Percentiles rank a stretch among this genome's conserved stretches.
phyloP scores from a whole-genome alignment of 208 protist genomes.

The Trypanosoma platydactyli region DNA sequence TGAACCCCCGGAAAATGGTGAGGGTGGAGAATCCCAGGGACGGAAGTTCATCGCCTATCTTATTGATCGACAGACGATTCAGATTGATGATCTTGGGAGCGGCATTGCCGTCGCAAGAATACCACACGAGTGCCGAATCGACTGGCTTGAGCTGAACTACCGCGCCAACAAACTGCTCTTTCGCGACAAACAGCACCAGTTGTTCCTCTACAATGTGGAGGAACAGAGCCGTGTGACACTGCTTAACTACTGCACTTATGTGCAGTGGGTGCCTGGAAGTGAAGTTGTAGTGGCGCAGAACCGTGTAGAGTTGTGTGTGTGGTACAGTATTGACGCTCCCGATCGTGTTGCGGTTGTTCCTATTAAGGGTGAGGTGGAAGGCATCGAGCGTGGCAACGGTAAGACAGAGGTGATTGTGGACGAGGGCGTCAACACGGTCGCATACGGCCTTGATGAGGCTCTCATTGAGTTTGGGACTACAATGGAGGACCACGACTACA shows the following conservation, averaged over 20 bases:
- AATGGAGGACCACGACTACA: slow-evolving; percentile 93
- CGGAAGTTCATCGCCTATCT: slow-evolving; percentile 96
- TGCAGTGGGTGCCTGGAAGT: slow-evolving; percentile 97
- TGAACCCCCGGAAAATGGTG: slow-evolving; percentile 34
- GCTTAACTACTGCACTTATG: slow-evolving; percentile 96
- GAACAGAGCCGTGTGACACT: slow-evolving; percentile 89
- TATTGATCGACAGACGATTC: slow-evolving; percentile 94
- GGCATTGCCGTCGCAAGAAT: slow-evolving; percentile 88
- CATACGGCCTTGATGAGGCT: slow-evolving; percentile 95
- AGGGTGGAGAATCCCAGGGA: slow-evolving; percentile 25
- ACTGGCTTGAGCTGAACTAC: slow-evolving; percentile 97
- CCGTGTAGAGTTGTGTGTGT: slow-evolving; percentile 95
- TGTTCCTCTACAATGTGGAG: slow-evolving; percentile 94
- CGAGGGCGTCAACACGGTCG: slow-evolving; percentile 94
- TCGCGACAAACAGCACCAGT: slow-evolving; percentile 94
- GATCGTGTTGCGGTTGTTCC: slow-evolving; percentile 94
- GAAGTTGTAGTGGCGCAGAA: slow-evolving; percentile 98
- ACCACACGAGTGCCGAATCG: slow-evolving; percentile 90
- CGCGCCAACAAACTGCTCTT: slow-evolving; percentile 95
- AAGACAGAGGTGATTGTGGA: slow-evolving; percentile 97
- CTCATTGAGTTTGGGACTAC: slow-evolving; percentile 97
- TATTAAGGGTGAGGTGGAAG: slow-evolving; percentile 97
- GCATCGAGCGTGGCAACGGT: slow-evolving; percentile 93
- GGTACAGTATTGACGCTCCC: slow-evolving; percentile 96
- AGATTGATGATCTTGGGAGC: slow-evolving; percentile 92